Evolutionary conservation across 2,329 filamentous ascomycete genomes (phyloP).

Genomic region (Alternaria sp.): DNA sequence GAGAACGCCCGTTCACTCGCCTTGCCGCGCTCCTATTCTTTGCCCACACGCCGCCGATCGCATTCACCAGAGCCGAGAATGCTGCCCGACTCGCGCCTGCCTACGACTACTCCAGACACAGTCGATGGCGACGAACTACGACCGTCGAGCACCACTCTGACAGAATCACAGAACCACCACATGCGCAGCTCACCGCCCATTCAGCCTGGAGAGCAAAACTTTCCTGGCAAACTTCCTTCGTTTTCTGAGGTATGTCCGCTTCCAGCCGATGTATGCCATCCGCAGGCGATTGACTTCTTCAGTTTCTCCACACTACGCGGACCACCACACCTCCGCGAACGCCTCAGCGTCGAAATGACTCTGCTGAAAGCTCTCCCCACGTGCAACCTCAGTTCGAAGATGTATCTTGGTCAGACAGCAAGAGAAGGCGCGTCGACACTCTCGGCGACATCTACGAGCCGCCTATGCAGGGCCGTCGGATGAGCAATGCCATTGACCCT

Average conservation of each 20-base stretch:
- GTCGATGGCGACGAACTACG: neutral
- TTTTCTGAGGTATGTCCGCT: slow-evolving; percentile 36
- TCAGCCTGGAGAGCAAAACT: slow-evolving; percentile 40
- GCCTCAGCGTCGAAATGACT: slow-evolving; percentile 35
- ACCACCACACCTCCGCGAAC: slow-evolving; percentile 44
- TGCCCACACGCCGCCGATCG: neutral
- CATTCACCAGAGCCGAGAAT: neutral
- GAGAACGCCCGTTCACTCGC: neutral
- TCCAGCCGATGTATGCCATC: neutral
- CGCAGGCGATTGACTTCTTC: slow-evolving; percentile 10
- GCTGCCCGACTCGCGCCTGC: neutral
- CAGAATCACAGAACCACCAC: slow-evolving; percentile 33
- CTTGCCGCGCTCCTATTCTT: neutral
- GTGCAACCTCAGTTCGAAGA: slow-evolving; percentile 39
- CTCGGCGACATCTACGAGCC: slow-evolving; percentile 32
- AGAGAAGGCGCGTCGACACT: slow-evolving; percentile 39
- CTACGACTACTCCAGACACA: neutral
- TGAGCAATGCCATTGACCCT: slow-evolving; percentile 32
- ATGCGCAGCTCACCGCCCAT: slow-evolving; percentile 43
- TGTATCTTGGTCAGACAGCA: slow-evolving; percentile 32
- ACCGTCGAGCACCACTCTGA: slow-evolving; percentile 14
- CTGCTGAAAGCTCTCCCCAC: slow-evolving; percentile 37
- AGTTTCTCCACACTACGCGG: slow-evolving; percentile 38
- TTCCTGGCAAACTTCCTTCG: slow-evolving; percentile 35
- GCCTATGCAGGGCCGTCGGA: slow-evolving; percentile 20